Base-by-base conservation (phyloP, 306 rosid species). In the Dryas octopetala region DNA sequence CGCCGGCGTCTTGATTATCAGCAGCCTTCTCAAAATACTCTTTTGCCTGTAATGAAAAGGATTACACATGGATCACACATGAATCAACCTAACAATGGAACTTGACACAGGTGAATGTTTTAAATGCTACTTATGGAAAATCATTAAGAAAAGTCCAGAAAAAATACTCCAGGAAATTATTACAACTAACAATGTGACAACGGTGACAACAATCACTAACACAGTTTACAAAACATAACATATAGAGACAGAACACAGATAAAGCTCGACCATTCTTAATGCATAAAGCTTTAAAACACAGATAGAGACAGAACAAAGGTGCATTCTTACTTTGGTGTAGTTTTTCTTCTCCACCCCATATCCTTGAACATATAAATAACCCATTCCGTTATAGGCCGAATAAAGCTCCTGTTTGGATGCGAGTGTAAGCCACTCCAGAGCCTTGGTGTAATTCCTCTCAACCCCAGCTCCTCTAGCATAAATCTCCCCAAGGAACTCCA, bases 21-120 rank as follows among this genome's bases (percentile, higher is more conserved):
- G 91, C 96, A 76, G 99, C 99, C 87, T 86, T 92, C 58, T 96
- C 98, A 89, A 96, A 96, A 79, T 89, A 96, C 81, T 96, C 98
- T 76, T 85, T 92, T 23, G 99, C 99, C 99, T 95, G 78, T 38
- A 55, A 76, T 3, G 9, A 44, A 59, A 57, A 6, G 45, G 69
- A 55, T 8, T 43, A 62, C 76, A 55, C 28, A 78, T 61, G 74
- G 32, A 23, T 23, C 23, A 23, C 23, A 23, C 23, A 14, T 58
- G 28, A 59, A 59, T 59, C 68, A 14, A 46, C 32, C 68, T 46
- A 59, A 19, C 50, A 46, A 73, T 16, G n/a, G 2, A 55, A 14
- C 54, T 7, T 17, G 23, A 40, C 23, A 23, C 23, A 23, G 23
- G 23, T 23, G 23, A 23, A 23, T 23, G 23, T 23, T 23, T 23